Base-by-base conservation (phyloP, 2,329 filamentous ascomycete genomes). In the Trichophyton schoenleinii region DNA sequence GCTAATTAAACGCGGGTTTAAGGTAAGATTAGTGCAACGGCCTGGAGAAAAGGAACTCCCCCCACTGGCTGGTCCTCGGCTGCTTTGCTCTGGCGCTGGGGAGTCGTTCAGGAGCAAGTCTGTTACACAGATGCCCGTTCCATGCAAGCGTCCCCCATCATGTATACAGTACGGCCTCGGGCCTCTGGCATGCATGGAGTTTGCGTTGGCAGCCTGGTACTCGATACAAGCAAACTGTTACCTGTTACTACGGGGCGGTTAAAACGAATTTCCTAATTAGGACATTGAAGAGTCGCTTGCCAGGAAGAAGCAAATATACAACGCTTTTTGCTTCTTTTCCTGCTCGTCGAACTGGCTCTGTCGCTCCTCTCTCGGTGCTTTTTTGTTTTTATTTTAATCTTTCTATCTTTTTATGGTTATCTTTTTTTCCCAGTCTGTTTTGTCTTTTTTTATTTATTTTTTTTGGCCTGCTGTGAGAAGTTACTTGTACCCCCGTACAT, bases 11-110 rank as follows among this genome's bases (percentile, higher is more conserved):
- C 49, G 49, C 49, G 49, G n/a, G 49, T 55, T 55, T 55, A 55
- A 55, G 49, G 49, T 55, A 55, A 55, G 15, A 55, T 55, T 55
- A 55, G 49, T 55, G 49, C 49, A 55, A 55, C 49, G 49, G 49
- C 49, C 28, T 34, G 49, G 49, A 36, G 49, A 55, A 55, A 55
- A 55, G 49, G 31, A 55, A 55, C 34, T 18, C 31, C 49, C 49
- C 49, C 49, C 49, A 55, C 49, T 36, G 49, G 49, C 25, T 20
- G 49, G 49, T 55, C 49, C 49, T 55, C 49, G 25, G 31, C 18
- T 28, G 25, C 49, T 55, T 36, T 34, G 36, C 49, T 55, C 22
- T 38, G 9, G 34, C 8, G 34, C 34, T 38, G 49, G 6, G 28
- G 9, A 18, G 41, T 15, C n/a, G 41, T n/a, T 44, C n/a, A 44